Evolutionary conservation across 768 basidiomycete genomes (phyloP).

Genomic region (Suillus plorans): DNA sequence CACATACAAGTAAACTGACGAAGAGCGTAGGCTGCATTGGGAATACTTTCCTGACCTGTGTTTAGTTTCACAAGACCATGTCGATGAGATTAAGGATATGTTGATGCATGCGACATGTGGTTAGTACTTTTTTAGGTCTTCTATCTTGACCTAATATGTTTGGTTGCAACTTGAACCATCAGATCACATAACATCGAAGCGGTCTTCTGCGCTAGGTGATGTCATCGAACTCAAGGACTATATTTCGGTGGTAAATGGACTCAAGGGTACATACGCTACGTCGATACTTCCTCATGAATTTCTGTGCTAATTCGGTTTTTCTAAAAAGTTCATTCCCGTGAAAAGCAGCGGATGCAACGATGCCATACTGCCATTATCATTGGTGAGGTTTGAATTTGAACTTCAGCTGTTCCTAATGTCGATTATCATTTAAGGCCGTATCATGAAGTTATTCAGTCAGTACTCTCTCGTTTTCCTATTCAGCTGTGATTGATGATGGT

Average conservation of each 20-base stretch:
- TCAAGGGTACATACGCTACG: neutral
- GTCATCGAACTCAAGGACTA: neutral
- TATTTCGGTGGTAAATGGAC: neutral
- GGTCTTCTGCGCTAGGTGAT: neutral
- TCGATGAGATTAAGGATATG: neutral
- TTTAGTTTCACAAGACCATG: neutral
- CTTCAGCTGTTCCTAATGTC: neutral
- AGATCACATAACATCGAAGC: neutral
- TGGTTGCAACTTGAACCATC: neutral
- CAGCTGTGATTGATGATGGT: neutral
- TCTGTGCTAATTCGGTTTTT: neutral
- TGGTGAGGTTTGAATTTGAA: neutral
- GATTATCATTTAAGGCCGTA: neutral
- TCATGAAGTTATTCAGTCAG: neutral
- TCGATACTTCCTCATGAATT: neutral
- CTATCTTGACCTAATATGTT: neutral
- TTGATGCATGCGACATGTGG: neutral
- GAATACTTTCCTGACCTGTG: neutral
- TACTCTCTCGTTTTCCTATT: neutral
- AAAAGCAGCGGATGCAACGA: too few relatives aligned
- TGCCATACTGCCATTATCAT: neutral
- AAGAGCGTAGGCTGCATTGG: neutral
- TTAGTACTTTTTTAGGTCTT: neutral
- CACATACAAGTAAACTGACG: neutral
- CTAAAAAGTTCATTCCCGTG: neutral